Base-by-base conservation (phyloP, 495 filamentous ascomycete genomes). In the Hypoxylon fuscum region DNA sequence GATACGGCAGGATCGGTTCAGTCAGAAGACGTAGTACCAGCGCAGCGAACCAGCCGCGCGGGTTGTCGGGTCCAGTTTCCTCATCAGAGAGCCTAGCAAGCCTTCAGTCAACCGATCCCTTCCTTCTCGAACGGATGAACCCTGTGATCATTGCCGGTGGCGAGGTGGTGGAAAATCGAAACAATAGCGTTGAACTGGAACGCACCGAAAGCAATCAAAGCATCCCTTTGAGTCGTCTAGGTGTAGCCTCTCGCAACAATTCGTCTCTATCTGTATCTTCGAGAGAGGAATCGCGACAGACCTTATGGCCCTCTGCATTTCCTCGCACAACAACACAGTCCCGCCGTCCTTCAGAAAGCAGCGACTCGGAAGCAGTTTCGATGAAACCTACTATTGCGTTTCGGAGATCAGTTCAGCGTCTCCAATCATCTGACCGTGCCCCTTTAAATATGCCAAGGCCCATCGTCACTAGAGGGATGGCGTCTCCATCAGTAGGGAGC, bases 141-240 rank as follows among this genome's bases (percentile, higher is more conserved):
- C 95, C 95, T 11, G 93, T 96, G 31, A 79, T 96, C 62, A 93
- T 98, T 64, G 86, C 87, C 25, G 96, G 96, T 1, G 92, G 88
- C 45, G 84, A 81, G 42, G 73, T 85, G 2, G 64, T 84, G 44
- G 83, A 88, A 69, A 86, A 84, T 69, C 77, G 76, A 44, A 87
- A 87, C 68, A 67, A 74, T 3, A 76, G 79, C 29, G 76, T 75
- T 8, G 79, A 84, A n/a, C 70, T 90, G 22, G 72, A 70, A 25
- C 79, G 86, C 47, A 86, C 82, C 2, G 86, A 87, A 51, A 90
- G 88, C 66, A 83, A 83, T 52, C 85, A 85, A 59, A 91, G 87
- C 59, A 72, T 79, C 18, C 27, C 66, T 35, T 61, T 73, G 29
- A 73, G 78, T 41, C 78, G 79, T 18, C 71, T 83, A 23, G 86